Evolutionary conservation across 352 stramenopile species (phyloP).

Genomic region (Pythium dissimile): DNA sequence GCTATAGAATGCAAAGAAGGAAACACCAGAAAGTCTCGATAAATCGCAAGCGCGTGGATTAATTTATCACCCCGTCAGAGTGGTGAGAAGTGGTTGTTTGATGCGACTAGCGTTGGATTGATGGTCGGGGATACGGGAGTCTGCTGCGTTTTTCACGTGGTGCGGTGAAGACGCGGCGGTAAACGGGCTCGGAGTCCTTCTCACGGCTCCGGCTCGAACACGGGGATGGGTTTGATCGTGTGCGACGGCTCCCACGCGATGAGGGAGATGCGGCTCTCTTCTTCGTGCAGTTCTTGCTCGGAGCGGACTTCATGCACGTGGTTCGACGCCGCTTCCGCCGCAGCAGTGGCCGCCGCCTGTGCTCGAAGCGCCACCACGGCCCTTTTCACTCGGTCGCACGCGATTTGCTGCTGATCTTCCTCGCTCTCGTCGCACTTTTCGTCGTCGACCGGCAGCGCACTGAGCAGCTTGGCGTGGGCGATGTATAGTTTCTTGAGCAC

Average conservation of each 20-base stretch:
- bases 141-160: no score
- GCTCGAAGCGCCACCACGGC: neutral
- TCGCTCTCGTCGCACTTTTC: conserved; percentile 11
- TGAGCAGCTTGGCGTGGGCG: conserved; percentile 35
- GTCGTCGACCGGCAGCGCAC: conserved; percentile 28
- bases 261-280: conserved; percentile 4
- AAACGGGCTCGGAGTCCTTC: no score
- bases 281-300: neutral
- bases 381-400: neutral
- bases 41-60: no score
- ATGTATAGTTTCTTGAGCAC: conserved; percentile 38
- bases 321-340: neutral
- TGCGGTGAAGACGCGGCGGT: no score
- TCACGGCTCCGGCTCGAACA: neutral
- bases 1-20: no score
- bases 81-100: no score
- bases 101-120: no score
- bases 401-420: conserved; percentile 1
- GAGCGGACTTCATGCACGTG: neutral
- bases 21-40: no score
- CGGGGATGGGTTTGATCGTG: neutral
- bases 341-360: neutral
- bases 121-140: no score
- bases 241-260: neutral
- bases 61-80: no score